These are phyloP conservation scores for Colletotrichum navitas DNA, from an alignment of 2,329 filamentous ascomycete genomes.

Conservation along the genomic window DNA sequence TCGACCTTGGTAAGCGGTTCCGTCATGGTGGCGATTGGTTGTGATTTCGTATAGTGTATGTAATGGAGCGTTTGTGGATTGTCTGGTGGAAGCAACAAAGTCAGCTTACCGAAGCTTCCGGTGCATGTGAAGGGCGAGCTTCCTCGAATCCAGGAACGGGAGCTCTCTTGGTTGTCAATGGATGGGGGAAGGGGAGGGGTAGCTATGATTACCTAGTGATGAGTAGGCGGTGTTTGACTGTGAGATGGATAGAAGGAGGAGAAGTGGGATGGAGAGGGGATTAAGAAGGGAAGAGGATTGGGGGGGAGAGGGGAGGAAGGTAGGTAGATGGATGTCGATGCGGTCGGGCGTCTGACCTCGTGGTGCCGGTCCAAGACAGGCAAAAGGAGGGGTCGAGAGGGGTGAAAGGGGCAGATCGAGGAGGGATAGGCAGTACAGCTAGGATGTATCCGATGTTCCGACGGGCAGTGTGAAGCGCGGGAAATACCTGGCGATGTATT, in stretches of 20 bases:
- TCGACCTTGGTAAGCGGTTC: constrained; percentile 87
- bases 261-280: constrained; percentile 35
- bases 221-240: constrained; percentile 26
- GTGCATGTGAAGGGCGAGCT: background rate
- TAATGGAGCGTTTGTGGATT: constrained; percentile 20
- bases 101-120: constrained; percentile 17
- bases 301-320: background rate
- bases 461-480: background rate
- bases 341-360: constrained; percentile 32
- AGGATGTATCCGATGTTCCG: constrained; percentile 10
- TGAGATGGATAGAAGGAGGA: constrained; percentile 21
- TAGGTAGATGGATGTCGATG: constrained; percentile 37
- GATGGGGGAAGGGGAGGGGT: background rate
- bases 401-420: constrained; percentile 16
- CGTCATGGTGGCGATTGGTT: constrained; percentile 51
- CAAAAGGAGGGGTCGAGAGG: constrained; percentile 17
- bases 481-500: constrained; percentile 17
- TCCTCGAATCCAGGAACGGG: constrained; percentile 1
- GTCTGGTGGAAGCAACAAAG: constrained; percentile 6
- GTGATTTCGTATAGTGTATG: constrained; percentile 15
- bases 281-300: constrained; percentile 30
- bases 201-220: constrained; percentile 27
- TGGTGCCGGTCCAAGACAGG: constrained; percentile 18
- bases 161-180: constrained; percentile 13
- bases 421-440: background rate